Evolutionary conservation across 345 rosid genomes (phyloP).

Genomic region (thale cress (Arabidopsis thaliana)): DNA sequence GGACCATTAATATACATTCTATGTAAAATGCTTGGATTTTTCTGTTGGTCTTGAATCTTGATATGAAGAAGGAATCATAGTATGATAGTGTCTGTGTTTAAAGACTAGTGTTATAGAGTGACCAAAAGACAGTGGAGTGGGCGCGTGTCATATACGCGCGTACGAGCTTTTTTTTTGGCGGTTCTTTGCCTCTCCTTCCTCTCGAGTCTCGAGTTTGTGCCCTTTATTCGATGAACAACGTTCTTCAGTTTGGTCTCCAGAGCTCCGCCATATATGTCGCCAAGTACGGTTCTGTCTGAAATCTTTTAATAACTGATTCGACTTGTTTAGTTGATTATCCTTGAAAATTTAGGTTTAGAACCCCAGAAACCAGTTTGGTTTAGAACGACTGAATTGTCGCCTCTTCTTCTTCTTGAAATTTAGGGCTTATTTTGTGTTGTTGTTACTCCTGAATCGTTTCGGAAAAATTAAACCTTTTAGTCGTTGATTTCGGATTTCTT

Average conservation of each 20-base stretch:
- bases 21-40: background rate
- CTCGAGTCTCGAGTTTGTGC: slow-evolving; percentile 3
- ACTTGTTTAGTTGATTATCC: background rate
- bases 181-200: slow-evolving; percentile 23
- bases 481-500: slow-evolving; percentile 11
- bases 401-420: slow-evolving; percentile 1
- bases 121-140: background rate
- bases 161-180: slow-evolving; percentile 22
- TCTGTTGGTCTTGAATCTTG: background rate
- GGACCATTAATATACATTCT: slow-evolving; percentile 28
- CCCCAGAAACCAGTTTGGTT: too few species aligned
- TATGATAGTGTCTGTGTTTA: background rate
- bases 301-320: background rate
- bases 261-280: slow-evolving; percentile 45
- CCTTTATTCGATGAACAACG: slow-evolving; percentile 45
- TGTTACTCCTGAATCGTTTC: background rate
- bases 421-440: slow-evolving; percentile 8
- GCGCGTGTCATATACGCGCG: slow-evolving; percentile 27
- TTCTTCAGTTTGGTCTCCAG: slow-evolving; percentile 52
- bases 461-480: slow-evolving; percentile 5
- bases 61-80: background rate
- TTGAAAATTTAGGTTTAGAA: too few species aligned
- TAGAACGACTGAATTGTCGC: too few species aligned
- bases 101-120: background rate
- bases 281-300: slow-evolving; percentile 42